phyloP scores from a whole-genome alignment of 2,329 filamentous ascomycete genomes.

The Rutstroemia sp. region DNA sequence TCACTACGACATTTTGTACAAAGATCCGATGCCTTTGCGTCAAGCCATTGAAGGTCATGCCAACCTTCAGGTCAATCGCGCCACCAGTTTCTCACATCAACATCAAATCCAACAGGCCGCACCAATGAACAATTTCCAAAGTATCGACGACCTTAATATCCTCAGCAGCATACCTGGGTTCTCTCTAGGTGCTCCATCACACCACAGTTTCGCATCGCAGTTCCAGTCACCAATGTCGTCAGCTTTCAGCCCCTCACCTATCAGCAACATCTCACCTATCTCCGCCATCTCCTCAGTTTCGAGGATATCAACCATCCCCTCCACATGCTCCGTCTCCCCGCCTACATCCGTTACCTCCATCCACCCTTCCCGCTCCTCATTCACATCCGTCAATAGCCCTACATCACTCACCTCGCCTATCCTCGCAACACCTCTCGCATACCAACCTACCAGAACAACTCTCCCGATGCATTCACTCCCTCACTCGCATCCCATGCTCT shows the following conservation, averaged over 20 bases:
- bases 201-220: constrained; percentile 21
- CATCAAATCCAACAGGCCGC: constrained; percentile 35
- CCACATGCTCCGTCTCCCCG: constrained; percentile 9
- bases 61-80: constrained; percentile 47
- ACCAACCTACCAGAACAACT: background rate
- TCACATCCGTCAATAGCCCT: constrained; percentile 11
- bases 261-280: constrained; percentile 19
- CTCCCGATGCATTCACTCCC: constrained; percentile 12
- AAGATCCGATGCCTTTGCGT: constrained; percentile 32
- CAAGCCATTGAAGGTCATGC: constrained; percentile 24
- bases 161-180: constrained; percentile 26
- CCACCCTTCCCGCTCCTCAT: constrained; percentile 12
- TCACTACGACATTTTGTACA: constrained; percentile 94
- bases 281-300: constrained; percentile 5
- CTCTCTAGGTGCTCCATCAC: constrained; percentile 13
- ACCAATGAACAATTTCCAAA: constrained; percentile 31
- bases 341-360: background rate
- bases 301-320: background rate
- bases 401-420: constrained; percentile 8
- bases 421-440: background rate
- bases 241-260: constrained; percentile 21
- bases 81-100: constrained; percentile 38
- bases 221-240: constrained; percentile 21
- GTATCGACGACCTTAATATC: constrained; percentile 20
- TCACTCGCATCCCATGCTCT: constrained; percentile 14